Evolutionary conservation across 805 yeast genomes (phyloP).

Genomic region (Barnettozyma populi): DNA sequence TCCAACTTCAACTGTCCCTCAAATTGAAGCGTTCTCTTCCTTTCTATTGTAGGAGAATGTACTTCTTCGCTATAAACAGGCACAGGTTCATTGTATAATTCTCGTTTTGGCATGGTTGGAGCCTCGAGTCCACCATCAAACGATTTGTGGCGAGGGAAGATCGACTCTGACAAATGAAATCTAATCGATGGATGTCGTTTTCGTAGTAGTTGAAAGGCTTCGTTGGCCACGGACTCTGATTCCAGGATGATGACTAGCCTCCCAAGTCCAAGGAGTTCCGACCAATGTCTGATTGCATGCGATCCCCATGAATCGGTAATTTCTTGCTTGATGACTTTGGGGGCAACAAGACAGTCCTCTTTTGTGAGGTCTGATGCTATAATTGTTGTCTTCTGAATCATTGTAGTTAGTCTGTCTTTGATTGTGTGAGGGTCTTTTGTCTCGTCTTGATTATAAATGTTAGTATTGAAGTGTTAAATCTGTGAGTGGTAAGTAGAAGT

Average conservation of each 20-base stretch:
- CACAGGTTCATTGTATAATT: constrained; percentile 21
- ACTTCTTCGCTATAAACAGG: constrained; percentile 13
- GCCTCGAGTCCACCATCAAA: constrained; percentile 19
- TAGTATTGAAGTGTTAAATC: too few relatives aligned
- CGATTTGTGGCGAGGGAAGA: constrained; percentile 27
- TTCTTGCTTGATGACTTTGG: constrained; percentile 14
- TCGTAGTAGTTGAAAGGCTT: constrained; percentile 21
- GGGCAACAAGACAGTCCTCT: constrained; percentile 17
- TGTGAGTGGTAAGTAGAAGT: too few relatives aligned
- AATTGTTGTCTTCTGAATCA: constrained; percentile 14
- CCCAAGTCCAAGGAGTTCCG: constrained; percentile 35
- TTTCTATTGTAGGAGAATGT: neutral
- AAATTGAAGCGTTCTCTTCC: neutral
- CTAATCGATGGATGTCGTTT: constrained; percentile 18
- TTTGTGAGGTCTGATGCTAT: constrained; percentile 21
- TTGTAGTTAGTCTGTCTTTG: neutral
- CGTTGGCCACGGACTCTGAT: constrained; percentile 22
- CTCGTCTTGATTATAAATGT: neutral
- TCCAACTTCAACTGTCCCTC: constrained; percentile 1
- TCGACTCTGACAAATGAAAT: constrained; percentile 31
- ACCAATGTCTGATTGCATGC: constrained; percentile 26
- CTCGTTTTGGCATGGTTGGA: constrained; percentile 17
- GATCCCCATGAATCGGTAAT: constrained; percentile 10
- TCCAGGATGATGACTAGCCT: constrained; percentile 37
- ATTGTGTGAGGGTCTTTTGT: neutral